Base-by-base conservation (phyloP, 192 early-diverging fungal species). In the Entomortierella beljakovae region DNA sequence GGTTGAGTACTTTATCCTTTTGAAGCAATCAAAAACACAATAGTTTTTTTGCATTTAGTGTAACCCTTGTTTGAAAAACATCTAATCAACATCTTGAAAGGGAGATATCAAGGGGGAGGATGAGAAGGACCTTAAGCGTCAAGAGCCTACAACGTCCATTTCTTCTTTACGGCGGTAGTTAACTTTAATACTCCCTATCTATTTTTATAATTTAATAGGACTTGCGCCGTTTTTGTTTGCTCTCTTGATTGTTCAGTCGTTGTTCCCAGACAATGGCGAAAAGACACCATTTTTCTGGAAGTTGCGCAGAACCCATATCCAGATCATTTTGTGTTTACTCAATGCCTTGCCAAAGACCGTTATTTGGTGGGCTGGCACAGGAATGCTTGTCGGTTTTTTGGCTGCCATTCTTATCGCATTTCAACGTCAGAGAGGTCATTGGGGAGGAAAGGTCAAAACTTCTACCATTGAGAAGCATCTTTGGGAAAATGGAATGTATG, bases 361-460 rank as follows among this genome's bases (percentile, higher is more conserved):
- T 62, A 61, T 88, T 15, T 88, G 87, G 87, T 88, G 87, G 87
- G 84, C 87, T 40, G 60, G 84, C 25, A 64, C 84, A 29, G 84
- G 87, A 18, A 57, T 86, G 28, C n/a, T 82, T 15, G 74, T 82
- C 25, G 87, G 87, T 4, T 76, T 81, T 32, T 58, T 88, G 29
- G 80, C 70, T 11, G 64, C 80, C 0, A 13, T 88, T 22, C 7
- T 61, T 15, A 71, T 86, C 35, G 82, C 74, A 29, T 58, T 57
- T 33, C 74, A 77, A 60, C 74, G 54, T 13, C 52, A 56, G 6
- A 42, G 48, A 38, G 74, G 74, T n/a, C 66, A 32, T 9, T 77
- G 74, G 74, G 74, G 74, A 8, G 74, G 66, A 20, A 68, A 68
- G 28, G 65, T 63, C 42, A 68, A 69, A 56, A 34, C 74, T 3